These are phyloP conservation scores for Verticillium dahliae DNA, from an alignment of 2,329 filamentous ascomycete species.

Conservation along the genomic window DNA sequence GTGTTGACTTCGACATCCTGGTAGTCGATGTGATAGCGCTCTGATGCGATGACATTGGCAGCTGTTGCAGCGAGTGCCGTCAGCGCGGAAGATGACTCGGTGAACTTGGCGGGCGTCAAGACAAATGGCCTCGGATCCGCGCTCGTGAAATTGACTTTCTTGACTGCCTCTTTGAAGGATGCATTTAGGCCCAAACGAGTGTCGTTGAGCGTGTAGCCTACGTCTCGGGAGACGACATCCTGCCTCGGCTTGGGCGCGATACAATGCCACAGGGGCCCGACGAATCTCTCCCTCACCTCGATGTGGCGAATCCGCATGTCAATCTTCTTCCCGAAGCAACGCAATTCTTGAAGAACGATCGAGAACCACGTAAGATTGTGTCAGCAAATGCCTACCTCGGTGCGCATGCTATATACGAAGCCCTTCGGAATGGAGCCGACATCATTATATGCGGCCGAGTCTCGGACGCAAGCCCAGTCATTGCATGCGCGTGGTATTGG, in stretches of 20 bases:
- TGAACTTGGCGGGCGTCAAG: constrained; percentile 31
- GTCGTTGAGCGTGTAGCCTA: constrained; percentile 16
- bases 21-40: constrained; percentile 4
- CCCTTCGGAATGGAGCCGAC: constrained; percentile 27
- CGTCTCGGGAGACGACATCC: constrained; percentile 30
- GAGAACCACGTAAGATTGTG: background rate
- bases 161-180: background rate
- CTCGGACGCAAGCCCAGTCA: constrained; percentile 37
- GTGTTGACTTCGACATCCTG: constrained; percentile 9
- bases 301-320: background rate
- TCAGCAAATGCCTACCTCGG: constrained; percentile 45
- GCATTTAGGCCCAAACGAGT: background rate
- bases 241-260: constrained; percentile 6
- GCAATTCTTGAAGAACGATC: constrained; percentile 5
- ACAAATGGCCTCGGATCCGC: constrained; percentile 9
- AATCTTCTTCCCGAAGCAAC: constrained; percentile 1
- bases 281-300: background rate
- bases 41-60: constrained; percentile 6
- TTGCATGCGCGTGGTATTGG: constrained; percentile 44
- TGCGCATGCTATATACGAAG: constrained; percentile 31
- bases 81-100: constrained; percentile 31
- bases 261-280: background rate
- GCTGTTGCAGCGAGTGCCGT: constrained; percentile 20
- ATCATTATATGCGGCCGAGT: constrained; percentile 35
- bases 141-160: constrained; percentile 1